Base-by-base conservation (phyloP, 1,284 basidiomycete genomes). In the Cryptococcus neoformans region DNA sequence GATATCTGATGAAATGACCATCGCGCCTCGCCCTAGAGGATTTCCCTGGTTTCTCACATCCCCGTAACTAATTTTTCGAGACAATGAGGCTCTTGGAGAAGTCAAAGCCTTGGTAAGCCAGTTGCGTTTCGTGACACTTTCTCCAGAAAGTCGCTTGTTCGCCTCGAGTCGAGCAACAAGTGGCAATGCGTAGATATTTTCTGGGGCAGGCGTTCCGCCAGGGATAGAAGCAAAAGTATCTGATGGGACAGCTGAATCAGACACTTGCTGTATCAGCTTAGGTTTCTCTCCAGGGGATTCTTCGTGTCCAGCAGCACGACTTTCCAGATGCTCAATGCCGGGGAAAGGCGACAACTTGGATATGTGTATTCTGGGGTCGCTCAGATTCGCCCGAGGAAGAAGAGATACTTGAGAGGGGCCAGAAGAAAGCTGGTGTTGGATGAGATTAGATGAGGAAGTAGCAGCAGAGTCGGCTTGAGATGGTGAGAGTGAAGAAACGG, bases 331-430 rank as follows among this genome's bases (percentile, higher is more conserved):
- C 62, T 84, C 82, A 67, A 92, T 87, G 37, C 88, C 90, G 5
- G 91, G 90, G 81, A 94, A 94, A 0, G 91, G 91, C 72, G 89
- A 89, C 17, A 94, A 80, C 72, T 94, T 94, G 36, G 87, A 82
- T 66, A 89, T 86, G 53, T 72, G 69, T 54, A 76, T 84, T 76
- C 62, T 80, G 59, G 63, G 76, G 66, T 86, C 85, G 40, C 69
- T 71, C 80, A 83, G 35, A 39, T 63, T 60, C 80, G 83, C 53
- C 81, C 80, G 56, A 85, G 78, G 40, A 83, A 88, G 56, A 83
- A 78, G 63, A 83, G 83, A 35, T 83, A 87, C 80, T 17, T 67
- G 61, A 8, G 69, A 58, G 6, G 67, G 59, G 37, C 69, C 65
- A 16, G 55, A 53, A 3, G 66, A 58, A 2, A 71, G 62, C 55